Base-by-base conservation (phyloP, 2,329 filamentous ascomycete species). In the Huntiella omanensis region DNA sequence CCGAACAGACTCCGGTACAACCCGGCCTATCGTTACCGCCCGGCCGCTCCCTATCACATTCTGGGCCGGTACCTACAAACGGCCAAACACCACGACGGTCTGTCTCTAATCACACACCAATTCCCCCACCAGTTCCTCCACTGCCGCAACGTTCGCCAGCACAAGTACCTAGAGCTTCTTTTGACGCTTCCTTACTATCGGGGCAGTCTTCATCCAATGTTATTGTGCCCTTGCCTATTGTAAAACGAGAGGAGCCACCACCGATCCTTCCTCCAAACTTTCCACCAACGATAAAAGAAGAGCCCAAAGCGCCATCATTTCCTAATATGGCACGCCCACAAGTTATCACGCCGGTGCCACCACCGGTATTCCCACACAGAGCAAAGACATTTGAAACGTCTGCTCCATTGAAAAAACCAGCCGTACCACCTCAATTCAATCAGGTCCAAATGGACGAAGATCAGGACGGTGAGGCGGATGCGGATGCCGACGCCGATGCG, bases 401-500 rank as follows among this genome's bases (percentile, higher is more conserved):
- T 6, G 65, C 71, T 49, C 66, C 68, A 3, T 61, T 64, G 5
- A 67, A 65, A 55, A 60, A 58, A 10, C 50, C 37, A 28, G 59
- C 64, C 47, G 63, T 66, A 44, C 55, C 55, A 16, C 58, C 58
- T 1, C 55, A 59, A 4, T 65, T 65, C 43, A 51, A 59, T 15
- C 62, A 63, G 36, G 52, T 59, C 15, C 47, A 32, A 4, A 40
- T 45, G 35, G 47, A 45, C 32, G 41, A 19, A 37, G 17, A 34
- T 8, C 42, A 49, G 19, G 40, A 49, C 36, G 41, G 35, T n/a
- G 17, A 43, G 11, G 22, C 13, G 5, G 38, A 40, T 19, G 38
- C 36, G 11, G 40, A 43, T 15, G 19, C 36, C 5, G 45, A 39
- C 6, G 44, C 32, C 11, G 38, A 46, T 33, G 19, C 17, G n/a